Percentiles rank a stretch among this genome's conserved stretches.
Evolutionary conservation across 805 yeast species (phyloP).

Genomic region (Myxozyma vanderwaltii): DNA sequence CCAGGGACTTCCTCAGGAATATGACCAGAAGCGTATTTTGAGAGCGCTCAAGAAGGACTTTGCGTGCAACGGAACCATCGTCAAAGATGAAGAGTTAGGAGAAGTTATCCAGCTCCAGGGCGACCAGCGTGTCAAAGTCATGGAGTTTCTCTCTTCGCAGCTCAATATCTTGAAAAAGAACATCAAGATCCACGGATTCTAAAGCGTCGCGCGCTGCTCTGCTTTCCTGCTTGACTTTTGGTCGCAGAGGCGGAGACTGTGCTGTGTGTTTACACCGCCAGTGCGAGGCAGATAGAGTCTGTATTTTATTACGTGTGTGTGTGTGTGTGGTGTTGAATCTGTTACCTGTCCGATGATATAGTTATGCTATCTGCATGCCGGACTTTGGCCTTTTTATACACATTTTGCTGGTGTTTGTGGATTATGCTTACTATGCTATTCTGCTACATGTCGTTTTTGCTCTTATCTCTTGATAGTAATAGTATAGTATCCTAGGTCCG

Average conservation of each 20-base stretch:
- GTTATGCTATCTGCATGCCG: no score
- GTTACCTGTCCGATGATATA: no score
- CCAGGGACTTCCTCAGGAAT: slow-evolving; percentile 94
- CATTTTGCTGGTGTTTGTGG: no score
- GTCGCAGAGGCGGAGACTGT: neutral
- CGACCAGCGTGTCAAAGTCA: slow-evolving; percentile 95
- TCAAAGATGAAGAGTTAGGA: slow-evolving; percentile 93
- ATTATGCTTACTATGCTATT: no score
- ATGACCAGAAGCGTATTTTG: slow-evolving; percentile 89
- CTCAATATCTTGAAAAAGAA: slow-evolving; percentile 91
- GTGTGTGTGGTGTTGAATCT: no score
- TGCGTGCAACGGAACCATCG: slow-evolving; percentile 98
- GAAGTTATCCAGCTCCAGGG: slow-evolving; percentile 98
- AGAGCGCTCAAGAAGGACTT: slow-evolving; percentile 95
- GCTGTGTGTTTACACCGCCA: no score
- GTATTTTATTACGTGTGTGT: no score
- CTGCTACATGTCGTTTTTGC: no score
- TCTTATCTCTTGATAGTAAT: no score
- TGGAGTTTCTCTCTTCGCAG: slow-evolving; percentile 85
- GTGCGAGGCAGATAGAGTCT: no score
- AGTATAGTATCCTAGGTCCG: no score
- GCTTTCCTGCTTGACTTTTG: neutral
- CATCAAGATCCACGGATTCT: slow-evolving; percentile 98
- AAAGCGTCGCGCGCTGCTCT: slow-evolving; percentile 38
- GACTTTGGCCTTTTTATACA: no score